These are phyloP conservation scores for Globisporangium alternatum DNA, from an alignment of 352 stramenopile species.

Conservation along the genomic window DNA sequence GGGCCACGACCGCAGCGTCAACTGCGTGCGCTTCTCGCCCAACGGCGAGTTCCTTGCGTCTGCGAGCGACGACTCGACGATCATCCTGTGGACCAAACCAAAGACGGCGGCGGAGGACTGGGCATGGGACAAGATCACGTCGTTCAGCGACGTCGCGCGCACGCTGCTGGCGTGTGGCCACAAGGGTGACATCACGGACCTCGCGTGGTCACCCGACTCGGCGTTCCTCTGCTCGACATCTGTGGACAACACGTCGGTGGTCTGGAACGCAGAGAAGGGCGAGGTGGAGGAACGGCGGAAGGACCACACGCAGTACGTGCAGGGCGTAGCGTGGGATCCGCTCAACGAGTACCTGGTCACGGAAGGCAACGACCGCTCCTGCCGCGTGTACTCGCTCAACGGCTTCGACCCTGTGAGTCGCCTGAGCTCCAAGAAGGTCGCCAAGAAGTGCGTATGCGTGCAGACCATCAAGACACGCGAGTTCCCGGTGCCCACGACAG, in stretches of 20 bases:
- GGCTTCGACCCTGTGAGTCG: constrained; percentile 55
- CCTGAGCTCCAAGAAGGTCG: constrained; percentile 58
- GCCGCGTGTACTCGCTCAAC: constrained; percentile 88
- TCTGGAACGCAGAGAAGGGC: constrained; percentile 84
- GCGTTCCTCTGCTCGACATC: constrained; percentile 89
- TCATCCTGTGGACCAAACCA: constrained; percentile 81
- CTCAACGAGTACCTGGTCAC: constrained; percentile 93
- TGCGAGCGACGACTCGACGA: constrained; percentile 86
- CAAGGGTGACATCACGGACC: constrained; percentile 90
- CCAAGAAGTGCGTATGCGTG: constrained; percentile 71
- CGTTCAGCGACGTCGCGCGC: constrained; percentile 76
- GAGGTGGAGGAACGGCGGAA: constrained; percentile 81
- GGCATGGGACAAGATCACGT: constrained; percentile 76
- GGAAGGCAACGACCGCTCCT: constrained; percentile 93
- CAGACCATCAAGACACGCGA: constrained; percentile 80
- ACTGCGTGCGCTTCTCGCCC: constrained; percentile 91
- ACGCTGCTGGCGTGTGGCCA: constrained; percentile 75
- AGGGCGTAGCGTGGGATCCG: constrained; percentile 95
- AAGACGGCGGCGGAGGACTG: constrained; percentile 70
- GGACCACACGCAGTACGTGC: constrained; percentile 96
- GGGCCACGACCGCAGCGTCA: constrained; percentile 88
- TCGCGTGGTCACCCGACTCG: constrained; percentile 92
- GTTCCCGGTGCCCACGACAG: constrained; percentile 25
- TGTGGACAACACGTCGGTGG: constrained; percentile 90
- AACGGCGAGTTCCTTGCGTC: constrained; percentile 82